A percentile compares a stretch with the other conserved stretches of the same genome.
These are phyloP conservation scores for Melampsora americana DNA, from an alignment of 1,284 basidiomycete species.

Conservation along the genomic window DNA sequence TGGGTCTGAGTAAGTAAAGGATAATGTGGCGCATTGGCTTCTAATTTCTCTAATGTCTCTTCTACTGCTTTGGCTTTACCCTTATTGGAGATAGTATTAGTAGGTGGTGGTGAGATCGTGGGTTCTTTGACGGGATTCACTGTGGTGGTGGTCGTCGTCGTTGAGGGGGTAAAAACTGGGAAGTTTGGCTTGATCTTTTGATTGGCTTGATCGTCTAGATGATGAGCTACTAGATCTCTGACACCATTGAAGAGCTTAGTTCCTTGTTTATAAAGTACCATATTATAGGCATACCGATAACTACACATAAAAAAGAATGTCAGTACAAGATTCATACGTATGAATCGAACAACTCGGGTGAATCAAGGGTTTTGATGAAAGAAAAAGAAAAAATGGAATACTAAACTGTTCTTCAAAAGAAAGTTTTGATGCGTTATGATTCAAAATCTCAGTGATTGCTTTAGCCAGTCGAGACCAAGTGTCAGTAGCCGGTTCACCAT, in stretches of 20 bases:
- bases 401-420: slow-evolving; percentile 92
- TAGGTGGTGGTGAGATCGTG: slow-evolving; percentile 50
- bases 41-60: slow-evolving; percentile 34
- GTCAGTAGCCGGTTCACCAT: slow-evolving; percentile 41
- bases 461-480: slow-evolving; percentile 68
- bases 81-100: slow-evolving; percentile 44
- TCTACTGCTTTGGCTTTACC: slow-evolving; percentile 47
- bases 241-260: slow-evolving; percentile 86
- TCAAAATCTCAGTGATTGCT: slow-evolving; percentile 92
- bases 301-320: not conserved
- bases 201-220: slow-evolving; percentile 75
- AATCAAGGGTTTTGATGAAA: slow-evolving; percentile 47
- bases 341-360: slow-evolving; percentile 51
- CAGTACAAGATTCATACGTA: slow-evolving; percentile 35
- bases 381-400: not conserved
- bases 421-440: slow-evolving; percentile 84
- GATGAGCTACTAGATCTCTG: slow-evolving; percentile 71
- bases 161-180: slow-evolving; percentile 60
- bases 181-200: slow-evolving; percentile 79
- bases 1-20: slow-evolving; percentile 43
- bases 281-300: slow-evolving; percentile 79
- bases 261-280: slow-evolving; percentile 83
- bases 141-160: slow-evolving; percentile 60
- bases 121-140: slow-evolving; percentile 61
- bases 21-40: slow-evolving; percentile 41